These are phyloP conservation scores for Suhomyces faveliae DNA, from an alignment of 805 yeast genomes.

Conservation along the genomic window DNA sequence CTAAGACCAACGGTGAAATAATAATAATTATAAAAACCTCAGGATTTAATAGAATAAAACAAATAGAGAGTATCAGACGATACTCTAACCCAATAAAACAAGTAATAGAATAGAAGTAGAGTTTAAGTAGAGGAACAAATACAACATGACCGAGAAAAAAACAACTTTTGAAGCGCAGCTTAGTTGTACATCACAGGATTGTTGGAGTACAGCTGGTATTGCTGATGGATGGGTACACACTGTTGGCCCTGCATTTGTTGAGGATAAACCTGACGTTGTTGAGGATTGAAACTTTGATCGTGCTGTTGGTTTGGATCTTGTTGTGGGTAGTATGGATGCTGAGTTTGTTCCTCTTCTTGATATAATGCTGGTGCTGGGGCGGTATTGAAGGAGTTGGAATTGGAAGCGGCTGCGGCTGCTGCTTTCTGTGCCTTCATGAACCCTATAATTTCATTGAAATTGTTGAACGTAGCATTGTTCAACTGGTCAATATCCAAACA, in stretches of 20 bases:
- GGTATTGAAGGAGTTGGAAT: neutral
- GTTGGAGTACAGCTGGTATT: conserved; percentile 3
- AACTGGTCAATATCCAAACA: conserved; percentile 45
- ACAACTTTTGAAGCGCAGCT: neutral
- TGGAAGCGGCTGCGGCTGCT: neutral
- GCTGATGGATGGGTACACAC: conserved; percentile 2
- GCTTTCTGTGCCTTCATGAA: conserved; percentile 10
- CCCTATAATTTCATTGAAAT: conserved; percentile 13
- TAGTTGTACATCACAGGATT: conserved; percentile 5
- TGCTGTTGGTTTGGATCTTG: conserved; percentile 2
- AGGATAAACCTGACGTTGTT: neutral
- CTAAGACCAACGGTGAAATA: neutral
- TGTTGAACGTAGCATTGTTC: conserved; percentile 18
- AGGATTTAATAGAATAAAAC: neutral
- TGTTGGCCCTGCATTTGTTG: conserved; percentile 4
- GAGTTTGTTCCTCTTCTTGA: neutral
- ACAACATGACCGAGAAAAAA: neutral
- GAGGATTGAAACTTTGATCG: neutral
- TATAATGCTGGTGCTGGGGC: neutral
- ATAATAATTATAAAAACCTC: neutral
- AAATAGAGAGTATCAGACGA: neutral
- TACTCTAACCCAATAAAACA: neutral
- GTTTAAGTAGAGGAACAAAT: neutral
- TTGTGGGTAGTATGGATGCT: neutral
- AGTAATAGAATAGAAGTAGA: neutral